phyloP scores from a whole-genome alignment of 495 filamentous ascomycete species.

The Aspergillus cavernicola region DNA sequence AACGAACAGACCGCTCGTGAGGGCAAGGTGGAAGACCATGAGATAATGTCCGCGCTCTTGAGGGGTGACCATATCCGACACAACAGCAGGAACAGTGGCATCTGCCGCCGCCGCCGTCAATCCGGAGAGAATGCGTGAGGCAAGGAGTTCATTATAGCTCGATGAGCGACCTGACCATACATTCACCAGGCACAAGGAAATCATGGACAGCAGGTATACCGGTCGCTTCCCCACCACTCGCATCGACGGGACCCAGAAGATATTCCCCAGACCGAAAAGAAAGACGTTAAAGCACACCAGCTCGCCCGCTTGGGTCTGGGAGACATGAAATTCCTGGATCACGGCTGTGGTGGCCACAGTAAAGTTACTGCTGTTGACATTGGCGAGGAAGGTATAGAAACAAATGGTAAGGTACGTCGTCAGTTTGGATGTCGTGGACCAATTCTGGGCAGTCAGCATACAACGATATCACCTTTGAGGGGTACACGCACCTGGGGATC shows the following conservation, averaged over 20 bases:
- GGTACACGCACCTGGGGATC: no score
- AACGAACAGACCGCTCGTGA: conserved; percentile 29
- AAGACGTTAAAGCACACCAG: conserved; percentile 34
- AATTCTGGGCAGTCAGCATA: no score
- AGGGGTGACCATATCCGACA: conserved; percentile 28
- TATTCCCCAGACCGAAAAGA: conserved; percentile 28
- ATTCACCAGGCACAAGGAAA: conserved; percentile 26
- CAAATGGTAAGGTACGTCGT: conserved; percentile 30
- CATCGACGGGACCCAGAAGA: conserved; percentile 33
- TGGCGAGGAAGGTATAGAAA: conserved; percentile 32
- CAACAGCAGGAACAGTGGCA: conserved; percentile 25
- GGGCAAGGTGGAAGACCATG: conserved; percentile 34
- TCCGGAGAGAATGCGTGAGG: conserved; percentile 28
- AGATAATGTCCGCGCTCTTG: conserved; percentile 33
- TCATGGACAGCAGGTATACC: conserved; percentile 27
- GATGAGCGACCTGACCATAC: conserved; percentile 26
- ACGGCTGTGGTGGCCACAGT: conserved; percentile 29
- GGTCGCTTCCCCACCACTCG: conserved; percentile 31
- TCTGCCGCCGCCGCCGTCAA: conserved; percentile 29
- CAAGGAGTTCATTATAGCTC: conserved; percentile 26
- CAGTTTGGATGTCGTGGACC: conserved; percentile 20
- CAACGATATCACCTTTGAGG: no score
- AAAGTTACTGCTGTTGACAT: conserved; percentile 33
- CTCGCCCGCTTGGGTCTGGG: conserved; percentile 17
- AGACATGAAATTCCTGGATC: conserved; percentile 25